Evolutionary conservation across 805 yeast genomes (phyloP), one percentile per base, ranked within the genome.

Genomic region (Starmerella ratchasimensis): DNA sequence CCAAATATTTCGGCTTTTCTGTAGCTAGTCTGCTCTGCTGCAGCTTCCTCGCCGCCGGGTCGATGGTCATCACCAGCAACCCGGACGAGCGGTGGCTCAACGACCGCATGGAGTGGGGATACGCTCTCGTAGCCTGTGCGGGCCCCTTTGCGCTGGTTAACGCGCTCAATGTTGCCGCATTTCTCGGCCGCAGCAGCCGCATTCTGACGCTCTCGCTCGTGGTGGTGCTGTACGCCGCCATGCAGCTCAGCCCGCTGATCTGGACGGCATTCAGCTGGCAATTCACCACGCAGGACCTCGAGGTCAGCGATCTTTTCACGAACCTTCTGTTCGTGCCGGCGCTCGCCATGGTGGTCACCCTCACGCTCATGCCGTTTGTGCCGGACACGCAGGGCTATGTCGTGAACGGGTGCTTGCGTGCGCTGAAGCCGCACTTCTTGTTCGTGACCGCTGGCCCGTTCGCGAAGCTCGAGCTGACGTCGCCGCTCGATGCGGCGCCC

Each of bases 21-120:
- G 46, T 43, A 25, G 36, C 47, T 3, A 46, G 38, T 20, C 25
- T 47, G 2, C 31, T 44, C 14, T 44, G 50, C 17, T 34, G 40
- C 15, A 18, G 49, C n/a, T 11, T 42, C 4, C 41, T 46, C 4
- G 51, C 50, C 1, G 50, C 47, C 1, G 54, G 54, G 1, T 23
- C 45, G 1, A 43, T 43, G 14, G 33, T 47, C 1, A 27, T 49
- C n/a, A 36, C 43, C 11, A 47, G 38, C 14, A 35, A 34, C 6
- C 20, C 35, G 3, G 34, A 28, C 14, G 47, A 44, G n/a, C 41
- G 28, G 17, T 38, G 48, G 36, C 31, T 37, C n/a, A 29, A 28
- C 13, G 54, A 50, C 25, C 34, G 43, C 17, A 37, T 30, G 23
- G 31, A 26, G 3, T 28, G 37, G 33, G 54, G 54, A 1, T 38